Percentiles rank a stretch among this genome's conserved stretches.
Conservation (phyloP, 805 yeast genomes). For the Candida anglica region DNA sequence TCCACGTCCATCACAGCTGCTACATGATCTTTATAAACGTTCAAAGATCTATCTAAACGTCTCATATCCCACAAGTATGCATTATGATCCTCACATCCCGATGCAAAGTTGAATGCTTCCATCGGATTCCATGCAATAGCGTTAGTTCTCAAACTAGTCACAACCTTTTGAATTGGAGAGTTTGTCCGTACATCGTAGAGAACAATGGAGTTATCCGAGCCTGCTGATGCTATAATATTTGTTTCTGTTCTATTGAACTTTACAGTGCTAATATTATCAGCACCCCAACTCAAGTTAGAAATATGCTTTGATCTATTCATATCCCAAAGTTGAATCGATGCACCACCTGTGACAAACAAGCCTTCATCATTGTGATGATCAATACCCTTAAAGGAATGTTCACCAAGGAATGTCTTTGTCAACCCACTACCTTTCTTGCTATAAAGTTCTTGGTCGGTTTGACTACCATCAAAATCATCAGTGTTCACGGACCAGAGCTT, state of each 20-base stretch:
- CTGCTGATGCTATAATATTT: conserved; percentile 78
- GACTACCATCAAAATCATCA: conserved; percentile 44
- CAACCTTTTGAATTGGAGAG: conserved; percentile 88
- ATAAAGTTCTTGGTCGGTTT: conserved; percentile 29
- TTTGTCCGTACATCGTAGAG: conserved; percentile 87
- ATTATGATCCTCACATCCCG: conserved; percentile 93
- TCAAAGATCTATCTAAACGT: conserved; percentile 73
- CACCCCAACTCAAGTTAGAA: conserved; percentile 89
- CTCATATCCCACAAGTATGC: conserved; percentile 96
- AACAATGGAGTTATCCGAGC: conserved; percentile 83
- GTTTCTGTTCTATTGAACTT: conserved; percentile 89
- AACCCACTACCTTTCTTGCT: conserved; percentile 46
- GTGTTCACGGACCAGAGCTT: conserved; percentile 81
- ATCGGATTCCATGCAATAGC: conserved; percentile 95
- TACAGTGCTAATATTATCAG: conserved; percentile 81
- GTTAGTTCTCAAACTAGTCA: conserved; percentile 78
- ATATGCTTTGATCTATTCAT: conserved; percentile 71
- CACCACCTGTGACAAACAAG: conserved; percentile 89
- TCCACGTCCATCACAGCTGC: conserved; percentile 94
- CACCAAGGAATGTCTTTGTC: conserved; percentile 76
- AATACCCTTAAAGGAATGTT: conserved; percentile 75
- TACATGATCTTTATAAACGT: conserved; percentile 92
- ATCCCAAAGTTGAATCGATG: conserved; percentile 90
- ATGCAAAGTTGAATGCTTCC: conserved; percentile 92
- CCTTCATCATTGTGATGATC: conserved; percentile 80